A percentile compares a stretch with the other conserved stretches of the same genome.
Evolutionary conservation across 2,329 filamentous ascomycete genomes (phyloP).

Genomic region (Phaeosphaeriaceae sp.): DNA sequence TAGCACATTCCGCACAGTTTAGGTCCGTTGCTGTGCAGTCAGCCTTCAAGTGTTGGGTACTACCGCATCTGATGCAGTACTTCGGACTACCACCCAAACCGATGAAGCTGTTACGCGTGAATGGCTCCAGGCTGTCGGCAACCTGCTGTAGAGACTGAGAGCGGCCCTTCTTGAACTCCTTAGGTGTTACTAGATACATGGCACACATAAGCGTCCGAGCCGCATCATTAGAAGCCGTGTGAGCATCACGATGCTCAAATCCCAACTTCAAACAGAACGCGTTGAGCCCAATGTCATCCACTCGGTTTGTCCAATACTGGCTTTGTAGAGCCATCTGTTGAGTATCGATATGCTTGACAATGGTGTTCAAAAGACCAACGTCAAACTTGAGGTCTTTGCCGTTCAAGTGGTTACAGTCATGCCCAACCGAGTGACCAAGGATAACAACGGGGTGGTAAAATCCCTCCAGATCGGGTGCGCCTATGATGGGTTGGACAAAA

Average conservation of each 20-base stretch:
- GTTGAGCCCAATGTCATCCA: constrained; percentile 16
- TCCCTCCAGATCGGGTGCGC: constrained; percentile 2
- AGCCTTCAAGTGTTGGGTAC: constrained; percentile 1
- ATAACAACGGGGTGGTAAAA: constrained; percentile 27
- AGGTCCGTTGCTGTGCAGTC: constrained; percentile 7
- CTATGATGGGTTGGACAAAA: constrained; percentile 19
- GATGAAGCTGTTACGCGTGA: constrained; percentile 7
- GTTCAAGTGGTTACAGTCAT: constrained; percentile 27
- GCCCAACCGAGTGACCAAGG: constrained; percentile 28
- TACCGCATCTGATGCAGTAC: constrained; percentile 20
- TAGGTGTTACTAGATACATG: constrained; percentile 19
- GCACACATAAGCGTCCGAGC: constrained; percentile 33
- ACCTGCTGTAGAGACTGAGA: constrained; percentile 7
- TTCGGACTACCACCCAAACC: neutral
- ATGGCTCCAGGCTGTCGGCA: constrained; percentile 7
- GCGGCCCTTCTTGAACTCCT: neutral
- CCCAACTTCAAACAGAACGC: constrained; percentile 10
- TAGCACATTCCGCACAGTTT: constrained; percentile 10
- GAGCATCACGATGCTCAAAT: constrained; percentile 24
- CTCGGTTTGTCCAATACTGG: neutral
- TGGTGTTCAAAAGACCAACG: constrained; percentile 6
- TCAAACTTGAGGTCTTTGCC: constrained; percentile 21
- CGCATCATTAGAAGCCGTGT: constrained; percentile 30
- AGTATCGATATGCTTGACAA: constrained; percentile 32
- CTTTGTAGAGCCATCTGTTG: constrained; percentile 24